Conservation (phyloP, 257 asterid genomes). For the Anisodus acutangulus region DNA sequence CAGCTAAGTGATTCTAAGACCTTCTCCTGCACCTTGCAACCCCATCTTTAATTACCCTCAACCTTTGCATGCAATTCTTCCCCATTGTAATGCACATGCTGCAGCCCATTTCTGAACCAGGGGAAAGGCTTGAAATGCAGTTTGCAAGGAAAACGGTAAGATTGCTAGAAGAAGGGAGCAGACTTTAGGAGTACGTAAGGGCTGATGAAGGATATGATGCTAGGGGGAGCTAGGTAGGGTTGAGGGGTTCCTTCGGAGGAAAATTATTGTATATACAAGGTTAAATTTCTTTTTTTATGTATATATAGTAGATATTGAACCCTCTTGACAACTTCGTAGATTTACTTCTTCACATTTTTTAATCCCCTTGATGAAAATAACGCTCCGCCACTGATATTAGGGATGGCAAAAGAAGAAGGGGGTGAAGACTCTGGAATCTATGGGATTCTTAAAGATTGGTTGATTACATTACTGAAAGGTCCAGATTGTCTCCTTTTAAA, state of each 20-base stretch:
- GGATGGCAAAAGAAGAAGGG: not conserved
- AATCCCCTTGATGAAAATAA: no score
- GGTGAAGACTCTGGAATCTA: not conserved
- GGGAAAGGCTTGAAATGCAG: no score
- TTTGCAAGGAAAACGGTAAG: not conserved
- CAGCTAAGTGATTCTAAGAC: not conserved
- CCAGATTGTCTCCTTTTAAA: not conserved
- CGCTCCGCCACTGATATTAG: not conserved
- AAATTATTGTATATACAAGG: no score
- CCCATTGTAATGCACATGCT: not conserved
- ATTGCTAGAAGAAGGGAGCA: constrained; percentile 3
- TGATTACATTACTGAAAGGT: not conserved
- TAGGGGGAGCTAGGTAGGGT: no score
- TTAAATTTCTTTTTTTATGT: no score
- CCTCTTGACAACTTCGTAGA: no score
- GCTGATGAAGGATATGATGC: not conserved
- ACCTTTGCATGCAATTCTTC: not conserved
- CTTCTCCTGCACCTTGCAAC: not conserved
- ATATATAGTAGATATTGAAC: no score
- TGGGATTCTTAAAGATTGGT: not conserved
- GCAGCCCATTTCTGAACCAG: not conserved
- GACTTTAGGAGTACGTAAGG: not conserved
- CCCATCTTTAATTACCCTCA: not conserved
- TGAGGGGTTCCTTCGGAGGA: no score
- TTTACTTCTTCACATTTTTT: no score